Conservation (phyloP, 2,329 filamentous ascomycete genomes). For the Shiraia bambusicola region DNA sequence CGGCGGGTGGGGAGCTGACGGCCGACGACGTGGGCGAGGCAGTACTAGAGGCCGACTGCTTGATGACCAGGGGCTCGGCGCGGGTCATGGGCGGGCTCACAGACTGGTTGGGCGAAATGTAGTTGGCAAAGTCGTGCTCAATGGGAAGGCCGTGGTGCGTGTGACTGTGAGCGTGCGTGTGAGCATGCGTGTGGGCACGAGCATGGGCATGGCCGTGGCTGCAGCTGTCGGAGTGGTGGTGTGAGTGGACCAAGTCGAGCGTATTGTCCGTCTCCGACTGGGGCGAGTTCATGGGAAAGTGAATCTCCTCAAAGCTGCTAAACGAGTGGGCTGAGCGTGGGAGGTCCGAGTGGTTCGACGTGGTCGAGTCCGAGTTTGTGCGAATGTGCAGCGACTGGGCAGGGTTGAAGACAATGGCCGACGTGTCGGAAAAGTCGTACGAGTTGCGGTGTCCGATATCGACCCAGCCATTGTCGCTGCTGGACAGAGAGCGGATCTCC, state of each 20-base stretch:
- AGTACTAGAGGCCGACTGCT: conserved; percentile 60
- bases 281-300: conserved; percentile 78
- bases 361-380: conserved; percentile 84
- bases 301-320: conserved; percentile 78
- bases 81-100: conserved; percentile 70
- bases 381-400: conserved; percentile 85
- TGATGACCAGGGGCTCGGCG: conserved; percentile 69
- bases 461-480: conserved; percentile 83
- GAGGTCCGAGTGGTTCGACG: conserved; percentile 68
- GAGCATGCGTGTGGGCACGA: conserved; percentile 4
- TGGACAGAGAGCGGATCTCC: conserved; percentile 84
- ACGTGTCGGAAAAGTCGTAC: conserved; percentile 63
- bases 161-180: too few relatives aligned
- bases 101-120: conserved; percentile 48
- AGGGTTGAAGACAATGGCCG: conserved; percentile 81
- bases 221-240: conserved; percentile 30
- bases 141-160: conserved; percentile 22
- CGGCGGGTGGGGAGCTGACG: conserved; percentile 56
- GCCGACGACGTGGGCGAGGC: conserved; percentile 60
- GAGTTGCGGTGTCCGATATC: conserved; percentile 67
- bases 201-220: conserved; percentile 21
- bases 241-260: conserved; percentile 28
- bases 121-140: conserved; percentile 40
- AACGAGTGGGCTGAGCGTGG: conserved; percentile 62
- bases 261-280: conserved; percentile 62